phyloP scores from a whole-genome alignment of 1,284 basidiomycete species.

The Cutaneotrichosporon cutaneum region DNA sequence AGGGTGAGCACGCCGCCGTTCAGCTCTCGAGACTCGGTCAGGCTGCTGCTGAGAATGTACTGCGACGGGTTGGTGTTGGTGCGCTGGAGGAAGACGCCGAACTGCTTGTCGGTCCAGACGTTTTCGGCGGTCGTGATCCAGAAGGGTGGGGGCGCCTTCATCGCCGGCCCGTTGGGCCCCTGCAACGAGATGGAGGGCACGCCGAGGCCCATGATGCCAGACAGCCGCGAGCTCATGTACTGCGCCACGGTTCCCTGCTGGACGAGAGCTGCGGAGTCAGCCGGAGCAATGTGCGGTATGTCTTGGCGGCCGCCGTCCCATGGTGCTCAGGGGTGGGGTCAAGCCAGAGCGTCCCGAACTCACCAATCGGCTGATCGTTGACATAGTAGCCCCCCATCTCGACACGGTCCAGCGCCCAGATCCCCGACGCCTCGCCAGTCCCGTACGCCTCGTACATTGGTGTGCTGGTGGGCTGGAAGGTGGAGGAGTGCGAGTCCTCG shows the following conservation, averaged over 20 bases:
- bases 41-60: neutral
- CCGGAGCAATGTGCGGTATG: neutral
- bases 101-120: conserved; percentile 64
- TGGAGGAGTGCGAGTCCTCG: conserved; percentile 22
- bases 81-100: conserved; percentile 76
- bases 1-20: conserved; percentile 75
- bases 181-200: conserved; percentile 28
- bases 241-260: conserved; percentile 35
- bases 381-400: conserved; percentile 75
- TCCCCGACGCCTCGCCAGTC: conserved; percentile 68
- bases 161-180: conserved; percentile 2
- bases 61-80: conserved; percentile 28
- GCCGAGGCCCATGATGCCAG: conserved; percentile 52
- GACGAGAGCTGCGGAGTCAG: conserved; percentile 1
- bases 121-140: conserved; percentile 61
- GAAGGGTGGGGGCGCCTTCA: conserved; percentile 26
- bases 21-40: conserved; percentile 60
- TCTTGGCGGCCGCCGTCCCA: neutral
- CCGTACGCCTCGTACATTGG: conserved; percentile 73
- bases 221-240: conserved; percentile 21
- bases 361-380: conserved; percentile 61
- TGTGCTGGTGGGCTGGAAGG: conserved; percentile 22
- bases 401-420: conserved; percentile 66
- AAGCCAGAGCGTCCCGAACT: conserved; percentile 47
- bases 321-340: neutral